Evolutionary conservation across 2,329 filamentous ascomycete species (phyloP).

Genomic region (Huntiella decipiens): DNA sequence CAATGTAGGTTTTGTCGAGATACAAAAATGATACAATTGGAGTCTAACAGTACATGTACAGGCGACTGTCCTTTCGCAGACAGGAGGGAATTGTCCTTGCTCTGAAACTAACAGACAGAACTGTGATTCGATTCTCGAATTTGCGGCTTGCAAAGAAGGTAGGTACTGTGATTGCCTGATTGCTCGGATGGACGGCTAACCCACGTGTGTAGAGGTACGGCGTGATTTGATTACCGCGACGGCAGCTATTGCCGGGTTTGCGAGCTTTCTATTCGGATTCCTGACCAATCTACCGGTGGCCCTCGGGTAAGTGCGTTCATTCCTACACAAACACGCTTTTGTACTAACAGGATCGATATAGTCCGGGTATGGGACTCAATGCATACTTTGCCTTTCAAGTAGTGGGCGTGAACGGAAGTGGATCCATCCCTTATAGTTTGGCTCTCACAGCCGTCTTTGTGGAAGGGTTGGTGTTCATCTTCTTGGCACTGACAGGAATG

Average conservation of each 20-base stretch:
- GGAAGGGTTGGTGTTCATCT: constrained; percentile 44
- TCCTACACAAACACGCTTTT: background rate
- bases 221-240: constrained; percentile 69
- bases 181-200: background rate
- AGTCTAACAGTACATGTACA: constrained; percentile 19
- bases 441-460: constrained; percentile 46
- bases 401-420: constrained; percentile 39
- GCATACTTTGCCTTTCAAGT: constrained; percentile 51
- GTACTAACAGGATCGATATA: constrained; percentile 16
- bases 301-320: constrained; percentile 18
- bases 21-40: background rate
- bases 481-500: constrained; percentile 47
- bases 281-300: constrained; percentile 55
- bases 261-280: constrained; percentile 59
- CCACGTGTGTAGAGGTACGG: constrained; percentile 31
- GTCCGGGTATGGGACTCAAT: constrained; percentile 48
- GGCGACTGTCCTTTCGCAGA: constrained; percentile 53
- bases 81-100: constrained; percentile 61
- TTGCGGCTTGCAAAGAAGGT: constrained; percentile 29
- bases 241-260: constrained; percentile 57
- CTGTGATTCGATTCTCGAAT: constrained; percentile 30
- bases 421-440: constrained; percentile 36
- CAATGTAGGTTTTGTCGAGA: constrained; percentile 26
- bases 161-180: constrained; percentile 11
- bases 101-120: constrained; percentile 22